A percentile compares a stretch with the other conserved stretches of the same genome.
phyloP scores from a whole-genome alignment of 257 asterid genomes.

The Gentiana straminea region DNA sequence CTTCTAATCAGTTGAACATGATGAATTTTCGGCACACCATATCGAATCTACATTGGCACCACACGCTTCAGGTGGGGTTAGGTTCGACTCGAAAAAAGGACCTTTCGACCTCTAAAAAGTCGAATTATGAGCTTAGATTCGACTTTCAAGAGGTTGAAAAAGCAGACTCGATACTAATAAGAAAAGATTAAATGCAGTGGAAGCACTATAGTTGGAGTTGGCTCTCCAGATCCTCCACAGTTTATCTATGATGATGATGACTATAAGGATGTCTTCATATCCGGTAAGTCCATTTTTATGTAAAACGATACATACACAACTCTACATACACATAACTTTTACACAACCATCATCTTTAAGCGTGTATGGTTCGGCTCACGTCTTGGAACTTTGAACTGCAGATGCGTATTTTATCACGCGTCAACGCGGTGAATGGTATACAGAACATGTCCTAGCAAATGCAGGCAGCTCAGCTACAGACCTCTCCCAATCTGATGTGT shows the following conservation, averaged over 20 bases:
- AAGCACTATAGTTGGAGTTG: slow-evolving; percentile 90
- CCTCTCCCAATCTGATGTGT: slow-evolving; percentile 4
- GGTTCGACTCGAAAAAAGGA: too few species aligned
- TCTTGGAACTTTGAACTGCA: slow-evolving; percentile 19
- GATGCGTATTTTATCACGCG: slow-evolving; percentile 70
- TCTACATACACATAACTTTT: too few species aligned
- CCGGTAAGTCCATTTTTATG: slow-evolving; percentile 33
- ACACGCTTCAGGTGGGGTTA: too few species aligned
- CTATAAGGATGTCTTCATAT: slow-evolving; percentile 70
- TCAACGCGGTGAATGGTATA: slow-evolving; percentile 43
- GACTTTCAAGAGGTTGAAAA: too few species aligned
- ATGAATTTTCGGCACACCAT: too few species aligned
- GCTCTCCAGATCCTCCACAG: slow-evolving; percentile 89
- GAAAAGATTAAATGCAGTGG: slow-evolving; percentile 45
- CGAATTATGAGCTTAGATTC: too few species aligned
- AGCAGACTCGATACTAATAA: too few species aligned
- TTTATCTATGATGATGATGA: slow-evolving; percentile 81
- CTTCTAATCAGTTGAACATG: too few species aligned
- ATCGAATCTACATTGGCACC: too few species aligned
- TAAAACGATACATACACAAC: too few species aligned
- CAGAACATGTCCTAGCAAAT: slow-evolving; percentile 22
- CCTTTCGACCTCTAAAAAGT: too few species aligned
- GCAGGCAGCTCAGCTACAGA: slow-evolving; percentile 2
- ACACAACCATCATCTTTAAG: too few species aligned
- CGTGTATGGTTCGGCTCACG: not conserved